phyloP scores from a whole-genome alignment of 2,329 filamentous ascomycete genomes.

The Pezicula carpinea region DNA sequence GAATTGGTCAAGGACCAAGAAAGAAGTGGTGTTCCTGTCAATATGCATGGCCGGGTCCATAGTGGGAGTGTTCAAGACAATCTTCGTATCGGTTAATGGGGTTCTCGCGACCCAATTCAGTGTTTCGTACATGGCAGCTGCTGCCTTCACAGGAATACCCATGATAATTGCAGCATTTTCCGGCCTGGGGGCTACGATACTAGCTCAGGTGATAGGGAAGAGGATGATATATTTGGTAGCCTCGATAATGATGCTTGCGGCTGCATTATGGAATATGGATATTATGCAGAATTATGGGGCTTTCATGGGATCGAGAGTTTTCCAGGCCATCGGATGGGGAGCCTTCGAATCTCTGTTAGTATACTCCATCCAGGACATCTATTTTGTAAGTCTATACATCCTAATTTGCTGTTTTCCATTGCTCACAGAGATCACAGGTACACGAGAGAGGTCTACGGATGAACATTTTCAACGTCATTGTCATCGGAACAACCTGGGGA shows the following conservation, averaged over 20 bases:
- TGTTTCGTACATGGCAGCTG: conserved; percentile 42
- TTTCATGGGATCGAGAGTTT: conserved; percentile 46
- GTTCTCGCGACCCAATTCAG: conserved; percentile 38
- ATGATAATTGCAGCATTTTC: conserved; percentile 44
- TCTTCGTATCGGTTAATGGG: conserved; percentile 44
- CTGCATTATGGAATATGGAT: conserved; percentile 46
- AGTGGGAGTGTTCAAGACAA: conserved; percentile 49
- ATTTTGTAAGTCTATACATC: conserved; percentile 42
- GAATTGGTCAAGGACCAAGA: conserved; percentile 54
- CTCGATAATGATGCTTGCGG: conserved; percentile 41
- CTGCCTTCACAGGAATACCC: conserved; percentile 48
- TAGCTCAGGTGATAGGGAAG: conserved; percentile 46
- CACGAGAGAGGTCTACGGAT: conserved; percentile 46
- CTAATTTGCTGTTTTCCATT: background rate
- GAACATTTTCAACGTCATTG: conserved; percentile 40
- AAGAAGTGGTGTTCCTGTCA: conserved; percentile 44
- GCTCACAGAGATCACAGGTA: conserved; percentile 37
- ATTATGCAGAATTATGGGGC: conserved; percentile 36
- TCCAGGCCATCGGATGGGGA: conserved; percentile 56
- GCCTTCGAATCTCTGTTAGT: conserved; percentile 50
- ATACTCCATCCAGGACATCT: conserved; percentile 51
- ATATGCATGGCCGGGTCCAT: conserved; percentile 43
- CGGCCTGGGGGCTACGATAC: conserved; percentile 37
- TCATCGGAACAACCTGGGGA: conserved; percentile 46
- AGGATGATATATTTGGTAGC: conserved; percentile 48